Percentiles rank a stretch among this genome's conserved stretches.
These are phyloP conservation scores for Miscanthus lutarioriparius DNA, from an alignment of 176 grass and related monocot species.

Conservation along the genomic window DNA sequence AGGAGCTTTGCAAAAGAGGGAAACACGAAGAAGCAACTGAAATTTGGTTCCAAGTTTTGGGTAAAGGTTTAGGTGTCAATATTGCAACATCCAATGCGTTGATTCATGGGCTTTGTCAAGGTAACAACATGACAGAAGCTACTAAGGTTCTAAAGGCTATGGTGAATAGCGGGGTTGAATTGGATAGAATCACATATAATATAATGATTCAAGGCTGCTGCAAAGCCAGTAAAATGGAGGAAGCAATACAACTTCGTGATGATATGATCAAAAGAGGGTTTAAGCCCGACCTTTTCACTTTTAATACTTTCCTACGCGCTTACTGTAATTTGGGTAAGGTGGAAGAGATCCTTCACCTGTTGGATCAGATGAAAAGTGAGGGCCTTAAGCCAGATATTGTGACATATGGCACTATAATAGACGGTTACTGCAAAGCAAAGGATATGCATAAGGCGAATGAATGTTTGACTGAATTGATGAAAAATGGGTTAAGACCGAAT, in stretches of 20 bases:
- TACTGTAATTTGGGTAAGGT: slow-evolving; percentile 75
- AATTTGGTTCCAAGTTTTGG: slow-evolving; percentile 57
- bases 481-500: slow-evolving; percentile 74
- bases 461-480: slow-evolving; percentile 55
- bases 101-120: slow-evolving; percentile 78
- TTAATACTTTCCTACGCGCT: slow-evolving; percentile 61
- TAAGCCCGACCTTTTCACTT: slow-evolving; percentile 75
- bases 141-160: slow-evolving; percentile 62
- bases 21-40: slow-evolving; percentile 60
- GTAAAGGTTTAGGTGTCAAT: slow-evolving; percentile 69
- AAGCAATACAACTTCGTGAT: slow-evolving; percentile 63
- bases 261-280: slow-evolving; percentile 81
- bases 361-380: slow-evolving; percentile 67
- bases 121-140: slow-evolving; percentile 55
- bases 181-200: slow-evolving; percentile 89
- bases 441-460: slow-evolving; percentile 70
- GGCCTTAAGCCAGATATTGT: slow-evolving; percentile 73
- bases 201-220: slow-evolving; percentile 75
- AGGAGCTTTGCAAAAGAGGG: slow-evolving; percentile 61
- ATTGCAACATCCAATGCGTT: slow-evolving; percentile 78
- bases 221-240: slow-evolving; percentile 68
- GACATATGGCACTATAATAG: slow-evolving; percentile 72
- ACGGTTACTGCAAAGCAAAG: slow-evolving; percentile 83
- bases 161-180: slow-evolving; percentile 49
- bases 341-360: slow-evolving; percentile 55